Base-by-base conservation (phyloP, 192 early-diverging fungal species). In the Coemansia sp. region DNA sequence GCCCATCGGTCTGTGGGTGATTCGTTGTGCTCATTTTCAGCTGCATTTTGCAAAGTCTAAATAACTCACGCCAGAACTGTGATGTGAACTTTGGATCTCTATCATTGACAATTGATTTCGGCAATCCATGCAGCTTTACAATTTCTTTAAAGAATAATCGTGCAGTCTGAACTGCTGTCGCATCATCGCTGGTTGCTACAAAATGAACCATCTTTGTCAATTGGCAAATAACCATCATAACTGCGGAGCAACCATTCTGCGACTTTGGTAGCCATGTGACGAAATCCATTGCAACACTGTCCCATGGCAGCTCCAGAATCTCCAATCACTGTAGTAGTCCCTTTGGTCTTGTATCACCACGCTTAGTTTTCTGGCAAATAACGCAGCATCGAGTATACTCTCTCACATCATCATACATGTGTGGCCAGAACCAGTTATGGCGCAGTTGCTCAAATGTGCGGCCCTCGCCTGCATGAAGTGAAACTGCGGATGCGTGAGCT, bases 381-480 rank as follows among this genome's bases (percentile, higher is more conserved):
- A 30, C 28, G 28, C 28, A 30, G 28, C 28, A 49, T 1, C 16
- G 27, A 14, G 49, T 28, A 19, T 31, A 54, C 16, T 64, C 54
- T 6, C 14, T 21, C 0, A 55, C 32, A n/a, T 64, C 41, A 2
- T 30, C 19, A 24, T 64, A 48, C 62, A 64, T 64, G 25, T 23
- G 4, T 5, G 54, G 62, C 62, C 62, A 64, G n/a, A 49, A 59
- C 58, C 58, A 59, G 4, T 5, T 4, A 7, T 26, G 23, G 12
- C 10, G 4, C 10, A 59, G 25, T 47, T 59, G 47, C 3, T 59
- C 47, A 21, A 16, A 25, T n/a, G 58, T 59, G 12, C 21, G 41
- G 49, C 10, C n/a, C 14, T 59, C 58, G 58, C 58, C 58, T 27
- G 58, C 58, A 59, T 59, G 58, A 59, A 59, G 58, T 21, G 44